Base-by-base conservation (phyloP, 2,329 filamentous ascomycete species). In the Purpureocillium lavendulum region DNA sequence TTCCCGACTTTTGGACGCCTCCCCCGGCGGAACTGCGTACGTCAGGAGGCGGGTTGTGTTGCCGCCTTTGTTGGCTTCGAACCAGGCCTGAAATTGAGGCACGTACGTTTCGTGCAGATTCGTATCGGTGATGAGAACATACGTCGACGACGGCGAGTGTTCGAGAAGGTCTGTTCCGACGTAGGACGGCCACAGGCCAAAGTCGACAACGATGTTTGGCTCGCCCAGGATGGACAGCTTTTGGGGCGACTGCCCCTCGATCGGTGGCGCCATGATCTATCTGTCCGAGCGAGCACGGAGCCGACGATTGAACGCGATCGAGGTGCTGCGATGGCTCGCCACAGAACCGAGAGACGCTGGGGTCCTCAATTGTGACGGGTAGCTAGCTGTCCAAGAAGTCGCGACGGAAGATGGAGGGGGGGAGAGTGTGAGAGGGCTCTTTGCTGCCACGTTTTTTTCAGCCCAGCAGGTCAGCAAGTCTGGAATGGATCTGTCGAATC, bases 81-180 rank as follows among this genome's bases (percentile, higher is more conserved):
- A 67, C 1, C 48, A 53, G 15, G 57, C 40, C 56, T 80, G 65
- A 62, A 98, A 96, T 21, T 69, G 58, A n/a, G 86, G 79, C 1
- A 88, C 81, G 62, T 97, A 97, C 52, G 82, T 74, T 16, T 82
- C 73, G 45, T 76, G 77, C 45, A 98, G 77, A 58, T 97, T 97
- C 34, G 89, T 94, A 65, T 98, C 92, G 61, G 92, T 97, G 55
- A 98, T 86, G 45, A 98, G 81, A 42, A 97, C 84, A 60, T 97
- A 98, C 45, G 90, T 97, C 14, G 88, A 94, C 15, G 89, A 92
- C 37, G 75, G 64, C 44, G 92, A 71, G 58, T 83, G 85, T 40
- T 73, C 65, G 46, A 97, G 70, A 41, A 98, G 73, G 63, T 98
- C 90, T 50, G 80, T 66, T 39, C 82, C 80, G 46, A 97, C 81